Percentiles rank a stretch among this genome's conserved stretches.
Evolutionary conservation across 345 rosid species (phyloP).

Genomic region (Eucalyptus virginea): DNA sequence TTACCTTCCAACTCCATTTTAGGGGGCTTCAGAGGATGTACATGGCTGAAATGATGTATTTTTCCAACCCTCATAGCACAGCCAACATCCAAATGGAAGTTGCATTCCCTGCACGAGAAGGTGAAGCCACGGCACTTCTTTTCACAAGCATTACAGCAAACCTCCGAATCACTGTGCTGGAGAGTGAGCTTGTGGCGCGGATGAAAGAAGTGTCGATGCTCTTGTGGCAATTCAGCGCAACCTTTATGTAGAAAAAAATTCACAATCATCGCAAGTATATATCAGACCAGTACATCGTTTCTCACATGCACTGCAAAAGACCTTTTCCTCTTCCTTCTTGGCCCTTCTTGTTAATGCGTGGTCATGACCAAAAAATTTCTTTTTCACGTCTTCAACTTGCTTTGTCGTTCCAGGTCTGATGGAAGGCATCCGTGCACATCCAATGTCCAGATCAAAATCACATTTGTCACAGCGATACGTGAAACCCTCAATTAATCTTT

Average conservation of each 20-base stretch:
- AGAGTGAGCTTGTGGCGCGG: background rate
- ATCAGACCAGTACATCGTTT: background rate
- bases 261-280: background rate
- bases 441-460: background rate
- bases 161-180: background rate
- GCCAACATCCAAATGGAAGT: background rate
- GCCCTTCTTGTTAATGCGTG: background rate
- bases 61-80: background rate
- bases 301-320: background rate
- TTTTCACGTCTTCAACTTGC: background rate
- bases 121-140: background rate
- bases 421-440: background rate
- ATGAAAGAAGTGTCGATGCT: background rate
- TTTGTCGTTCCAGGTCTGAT: background rate
- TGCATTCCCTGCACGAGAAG: background rate
- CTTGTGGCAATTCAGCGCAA: background rate
- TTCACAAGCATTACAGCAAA: background rate
- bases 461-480: background rate
- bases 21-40: too few relatives aligned
- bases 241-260: background rate
- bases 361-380: background rate
- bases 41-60: background rate
- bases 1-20: too few relatives aligned
- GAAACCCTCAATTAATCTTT: background rate
- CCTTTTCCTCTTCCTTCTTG: background rate